These are phyloP conservation scores for Cyanidioschyzon merolae DNA, from an alignment of 23 red algal genomes.

Conservation along the genomic window DNA sequence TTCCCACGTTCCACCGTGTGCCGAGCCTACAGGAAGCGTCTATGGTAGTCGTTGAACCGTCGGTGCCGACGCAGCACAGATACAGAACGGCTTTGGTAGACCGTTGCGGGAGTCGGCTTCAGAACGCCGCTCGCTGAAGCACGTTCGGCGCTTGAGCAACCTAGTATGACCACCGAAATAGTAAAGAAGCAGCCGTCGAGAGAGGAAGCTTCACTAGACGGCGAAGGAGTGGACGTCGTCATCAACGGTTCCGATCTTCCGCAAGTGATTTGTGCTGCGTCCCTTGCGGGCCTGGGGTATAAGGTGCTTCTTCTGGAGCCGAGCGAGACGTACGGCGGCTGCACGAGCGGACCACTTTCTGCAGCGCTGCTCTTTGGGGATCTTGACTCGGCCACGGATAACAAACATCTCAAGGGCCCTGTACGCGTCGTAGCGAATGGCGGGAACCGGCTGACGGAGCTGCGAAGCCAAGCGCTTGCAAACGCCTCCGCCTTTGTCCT, in stretches of 20 bases:
- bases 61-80: no score
- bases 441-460: neutral
- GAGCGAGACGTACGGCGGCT: neutral
- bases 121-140: no score
- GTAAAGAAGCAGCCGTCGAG: no score
- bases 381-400: neutral
- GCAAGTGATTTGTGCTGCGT: neutral
- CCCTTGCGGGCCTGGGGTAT: neutral
- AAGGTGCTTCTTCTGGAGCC: neutral
- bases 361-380: neutral
- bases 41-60: no score
- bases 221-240: slow-evolving; percentile 5
- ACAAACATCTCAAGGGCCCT: neutral
- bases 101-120: no score
- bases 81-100: no score
- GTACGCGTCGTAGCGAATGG: neutral
- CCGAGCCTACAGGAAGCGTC: no score
- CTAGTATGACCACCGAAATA: no score
- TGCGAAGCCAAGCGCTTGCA: neutral
- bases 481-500: neutral
- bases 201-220: neutral
- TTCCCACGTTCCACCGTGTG: no score
- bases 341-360: neutral
- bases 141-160: no score
- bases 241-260: neutral